Percentiles rank a stretch among this genome's conserved stretches.
Evolutionary conservation across 306 rosid species (phyloP).

Genomic region (Cicer cuneatum): DNA sequence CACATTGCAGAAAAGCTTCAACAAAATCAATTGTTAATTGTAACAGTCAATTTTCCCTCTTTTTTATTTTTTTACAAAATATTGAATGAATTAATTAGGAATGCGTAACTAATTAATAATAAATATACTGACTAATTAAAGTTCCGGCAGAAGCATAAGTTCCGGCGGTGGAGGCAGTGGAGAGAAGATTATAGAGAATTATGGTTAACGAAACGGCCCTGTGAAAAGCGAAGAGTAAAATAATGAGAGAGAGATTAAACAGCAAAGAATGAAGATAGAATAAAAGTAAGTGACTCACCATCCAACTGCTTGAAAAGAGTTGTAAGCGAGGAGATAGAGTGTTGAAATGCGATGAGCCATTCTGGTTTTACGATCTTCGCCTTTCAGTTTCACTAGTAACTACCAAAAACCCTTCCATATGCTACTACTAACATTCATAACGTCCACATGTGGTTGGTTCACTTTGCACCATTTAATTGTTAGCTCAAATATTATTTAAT

Average conservation of each 20-base stretch:
- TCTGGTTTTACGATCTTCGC: not conserved
- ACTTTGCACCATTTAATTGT: too few relatives aligned
- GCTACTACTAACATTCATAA: too few relatives aligned
- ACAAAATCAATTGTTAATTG: not conserved
- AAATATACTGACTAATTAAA: conserved; percentile 60
- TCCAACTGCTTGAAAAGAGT: conserved; percentile 69
- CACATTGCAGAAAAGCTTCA: conserved; percentile 79
- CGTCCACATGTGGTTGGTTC: too few relatives aligned
- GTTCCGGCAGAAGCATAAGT: conserved; percentile 71
- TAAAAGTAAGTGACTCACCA: conserved; percentile 52
- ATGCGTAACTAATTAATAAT: not conserved
- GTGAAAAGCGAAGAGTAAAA: conserved; percentile 11
- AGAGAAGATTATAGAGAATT: conserved; percentile 53
- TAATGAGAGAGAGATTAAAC: conserved; percentile 9
- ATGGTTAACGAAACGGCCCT: conserved; percentile 64
- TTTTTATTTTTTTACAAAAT: not conserved
- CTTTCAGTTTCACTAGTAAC: too few relatives aligned
- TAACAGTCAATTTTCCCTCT: too few relatives aligned
- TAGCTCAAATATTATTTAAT: too few relatives aligned
- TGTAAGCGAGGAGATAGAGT: conserved; percentile 74
- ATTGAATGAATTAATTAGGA: not conserved
- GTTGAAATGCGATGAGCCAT: conserved; percentile 56
- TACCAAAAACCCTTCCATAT: too few relatives aligned
- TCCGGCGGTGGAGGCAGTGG: conserved; percentile 54
- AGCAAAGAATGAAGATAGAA: too few relatives aligned